These are phyloP conservation scores for Erysimum pusillum DNA, from an alignment of 441 rosid genomes.

Conservation along the genomic window DNA sequence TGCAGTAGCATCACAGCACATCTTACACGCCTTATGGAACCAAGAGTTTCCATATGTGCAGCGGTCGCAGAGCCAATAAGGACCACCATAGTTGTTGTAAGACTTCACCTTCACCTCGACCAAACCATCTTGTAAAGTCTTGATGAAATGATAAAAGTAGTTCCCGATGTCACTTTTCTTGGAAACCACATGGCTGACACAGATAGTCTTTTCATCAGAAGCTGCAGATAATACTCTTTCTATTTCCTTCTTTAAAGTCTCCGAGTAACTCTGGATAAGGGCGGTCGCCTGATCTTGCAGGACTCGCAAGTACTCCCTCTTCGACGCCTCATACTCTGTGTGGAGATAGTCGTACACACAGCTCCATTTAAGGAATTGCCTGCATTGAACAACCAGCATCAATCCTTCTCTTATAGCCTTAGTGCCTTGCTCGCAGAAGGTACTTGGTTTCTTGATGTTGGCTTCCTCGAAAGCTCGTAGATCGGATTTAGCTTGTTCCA, in stretches of 20 bases:
- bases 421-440: neutral
- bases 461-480: constrained; percentile 25
- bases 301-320: constrained; percentile 24
- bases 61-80: constrained; percentile 33
- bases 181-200: neutral
- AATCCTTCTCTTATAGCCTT: constrained; percentile 12
- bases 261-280: neutral
- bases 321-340: constrained; percentile 13
- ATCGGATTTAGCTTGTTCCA: constrained; percentile 14
- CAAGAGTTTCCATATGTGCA: constrained; percentile 38
- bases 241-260: constrained; percentile 14
- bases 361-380: constrained; percentile 43
- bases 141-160: constrained; percentile 30
- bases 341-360: constrained; percentile 33
- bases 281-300: neutral
- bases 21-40: constrained; percentile 30
- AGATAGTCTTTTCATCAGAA: neutral
- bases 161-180: constrained; percentile 27
- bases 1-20: constrained; percentile 20
- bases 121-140: constrained; percentile 29
- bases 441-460: neutral
- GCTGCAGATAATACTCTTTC: neutral
- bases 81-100: constrained; percentile 18
- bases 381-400: constrained; percentile 39
- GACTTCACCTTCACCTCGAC: constrained; percentile 29